phyloP scores from a whole-genome alignment of 2,329 filamentous ascomycete species.

The Pleoardoris graminearum region DNA sequence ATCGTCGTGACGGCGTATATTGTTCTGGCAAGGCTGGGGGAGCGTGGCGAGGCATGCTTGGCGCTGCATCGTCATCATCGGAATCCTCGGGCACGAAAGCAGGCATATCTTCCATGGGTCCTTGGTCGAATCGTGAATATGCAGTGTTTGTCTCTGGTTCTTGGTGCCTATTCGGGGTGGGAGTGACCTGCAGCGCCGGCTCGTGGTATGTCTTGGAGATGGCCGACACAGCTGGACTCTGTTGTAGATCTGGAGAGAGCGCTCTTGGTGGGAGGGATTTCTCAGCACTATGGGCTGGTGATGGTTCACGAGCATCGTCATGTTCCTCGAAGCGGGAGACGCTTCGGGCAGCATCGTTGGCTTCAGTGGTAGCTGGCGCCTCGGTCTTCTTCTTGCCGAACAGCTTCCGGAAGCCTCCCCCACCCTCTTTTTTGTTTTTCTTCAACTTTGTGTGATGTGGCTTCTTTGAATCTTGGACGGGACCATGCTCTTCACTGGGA shows the following conservation, averaged over 20 bases:
- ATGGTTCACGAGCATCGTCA: constrained; percentile 28
- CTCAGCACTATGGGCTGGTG: constrained; percentile 27
- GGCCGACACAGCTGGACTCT: constrained; percentile 31
- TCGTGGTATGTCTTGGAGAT: constrained; percentile 36
- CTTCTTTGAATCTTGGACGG: constrained; percentile 31
- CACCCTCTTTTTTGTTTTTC: constrained; percentile 44
- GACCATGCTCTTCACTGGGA: constrained; percentile 25
- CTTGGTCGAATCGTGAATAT: constrained; percentile 79
- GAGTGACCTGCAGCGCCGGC: constrained; percentile 56
- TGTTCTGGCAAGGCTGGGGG: constrained; percentile 20
- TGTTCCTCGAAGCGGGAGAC: constrained; percentile 31
- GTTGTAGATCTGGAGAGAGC: constrained; percentile 29
- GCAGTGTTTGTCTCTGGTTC: constrained; percentile 63
- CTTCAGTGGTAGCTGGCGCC: constrained; percentile 15
- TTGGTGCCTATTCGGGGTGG: constrained; percentile 64
- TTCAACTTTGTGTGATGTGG: constrained; percentile 42
- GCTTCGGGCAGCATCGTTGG: constrained; percentile 29
- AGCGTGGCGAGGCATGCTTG: constrained; percentile 26
- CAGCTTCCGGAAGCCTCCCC: constrained; percentile 46
- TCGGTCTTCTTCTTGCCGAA: constrained; percentile 47
- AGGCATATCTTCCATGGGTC: constrained; percentile 82
- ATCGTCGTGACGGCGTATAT: constrained; percentile 24
- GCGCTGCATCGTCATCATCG: constrained; percentile 36
- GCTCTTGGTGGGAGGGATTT: constrained; percentile 24
- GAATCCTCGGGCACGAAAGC: constrained; percentile 68